These are phyloP conservation scores for Talaromyces sp. DNA, from an alignment of 2,329 filamentous ascomycete species.

Conservation along the genomic window DNA sequence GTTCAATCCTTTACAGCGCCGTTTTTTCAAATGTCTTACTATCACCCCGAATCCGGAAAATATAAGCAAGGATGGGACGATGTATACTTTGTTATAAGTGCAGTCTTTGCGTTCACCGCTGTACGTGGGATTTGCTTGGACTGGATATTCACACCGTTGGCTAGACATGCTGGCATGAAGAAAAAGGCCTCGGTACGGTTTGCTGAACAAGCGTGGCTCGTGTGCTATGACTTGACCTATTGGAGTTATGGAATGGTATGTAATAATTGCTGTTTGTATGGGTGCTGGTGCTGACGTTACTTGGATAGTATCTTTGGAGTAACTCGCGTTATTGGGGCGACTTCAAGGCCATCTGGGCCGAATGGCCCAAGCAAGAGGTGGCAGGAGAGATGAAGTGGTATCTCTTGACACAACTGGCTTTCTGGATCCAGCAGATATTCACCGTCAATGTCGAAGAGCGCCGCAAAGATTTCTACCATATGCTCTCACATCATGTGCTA, in stretches of 20 bases:
- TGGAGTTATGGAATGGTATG: conserved; percentile 82
- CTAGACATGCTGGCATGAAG: conserved; percentile 66
- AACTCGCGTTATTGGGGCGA: conserved; percentile 76
- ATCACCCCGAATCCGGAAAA: conserved; percentile 62
- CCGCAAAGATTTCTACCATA: conserved; percentile 92
- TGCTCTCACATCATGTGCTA: conserved; percentile 92
- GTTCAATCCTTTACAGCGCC: conserved; percentile 75
- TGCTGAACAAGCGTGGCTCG: conserved; percentile 89
- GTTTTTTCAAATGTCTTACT: conserved; percentile 85
- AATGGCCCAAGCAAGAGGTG: conserved; percentile 78
- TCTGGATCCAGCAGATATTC: conserved; percentile 91
- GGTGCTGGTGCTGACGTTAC: background rate
- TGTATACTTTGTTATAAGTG: conserved; percentile 70
- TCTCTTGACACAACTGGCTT: conserved; percentile 82
- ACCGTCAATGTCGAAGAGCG: conserved; percentile 93
- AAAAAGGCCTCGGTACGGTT: conserved; percentile 80
- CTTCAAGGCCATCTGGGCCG: conserved; percentile 73
- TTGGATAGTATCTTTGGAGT: conserved; percentile 71
- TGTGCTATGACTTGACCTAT: conserved; percentile 77
- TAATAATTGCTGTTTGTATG: conserved; percentile 14
- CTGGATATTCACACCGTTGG: conserved; percentile 77
- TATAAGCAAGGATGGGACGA: conserved; percentile 81
- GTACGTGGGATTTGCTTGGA: conserved; percentile 83
- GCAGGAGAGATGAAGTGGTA: conserved; percentile 78
- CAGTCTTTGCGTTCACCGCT: conserved; percentile 80